Base-by-base conservation (phyloP, 2,329 filamentous ascomycete species). In the Fusarium staphyleae region DNA sequence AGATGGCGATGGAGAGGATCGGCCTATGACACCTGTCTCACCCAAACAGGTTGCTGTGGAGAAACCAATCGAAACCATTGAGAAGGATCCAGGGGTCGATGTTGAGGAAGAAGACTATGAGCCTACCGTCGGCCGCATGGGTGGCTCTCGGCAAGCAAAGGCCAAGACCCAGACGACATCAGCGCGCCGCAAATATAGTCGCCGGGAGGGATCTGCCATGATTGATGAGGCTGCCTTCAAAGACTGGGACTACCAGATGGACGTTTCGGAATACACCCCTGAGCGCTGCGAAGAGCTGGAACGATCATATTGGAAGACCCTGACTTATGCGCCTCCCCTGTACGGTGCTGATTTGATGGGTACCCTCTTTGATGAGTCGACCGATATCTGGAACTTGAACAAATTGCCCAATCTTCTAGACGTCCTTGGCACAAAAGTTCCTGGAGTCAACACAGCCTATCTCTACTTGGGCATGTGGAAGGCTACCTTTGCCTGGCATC, bases 401-500 rank as follows among this genome's bases (percentile, higher is more conserved):
- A 96, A 96, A 70, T 81, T 99, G 24, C 91, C 91, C 11, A 99
- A 98, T 65, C 77, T 99, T 49, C 82, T 99, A 32, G 95, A 99
- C 73, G 91, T 97, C 4, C 81, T 99, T 2, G 95, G 95, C 6
- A 93, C 92, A 49, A 96, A 97, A 66, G 91, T 99, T 8, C 96
- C 95, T 3, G 95, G 95, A 63, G 96, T 99, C 69, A 99, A 99
- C 69, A 99, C 93, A 2, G 93, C 95, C 2, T 99, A 99, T 70
- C 84, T 99, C 2, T 99, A 99, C 70, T 81, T 99, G 54, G 95
- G 95, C 35, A 99, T 99, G 95, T 99, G 95, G 95, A 98, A 98
- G 74, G 93, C 95, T 11, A 98, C 95, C 0, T 99, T 99, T 72
- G 95, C 95, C 8, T 99, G 95, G 95, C 95, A 99, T 82, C 78